Conservation (phyloP, 2,329 filamentous ascomycete species). For the Fusarium incarnatum region DNA sequence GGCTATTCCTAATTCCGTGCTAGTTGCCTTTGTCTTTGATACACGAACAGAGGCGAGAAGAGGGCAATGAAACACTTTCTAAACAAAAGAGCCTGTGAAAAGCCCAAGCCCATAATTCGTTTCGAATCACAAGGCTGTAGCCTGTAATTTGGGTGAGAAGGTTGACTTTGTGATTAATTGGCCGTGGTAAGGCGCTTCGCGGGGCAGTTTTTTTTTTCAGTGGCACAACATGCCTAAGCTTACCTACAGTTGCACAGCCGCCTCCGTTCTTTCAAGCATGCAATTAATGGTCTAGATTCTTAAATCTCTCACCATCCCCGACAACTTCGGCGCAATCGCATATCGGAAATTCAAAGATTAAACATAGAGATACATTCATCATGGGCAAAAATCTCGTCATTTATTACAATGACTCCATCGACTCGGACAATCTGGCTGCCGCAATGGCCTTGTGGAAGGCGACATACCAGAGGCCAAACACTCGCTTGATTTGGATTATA, state of each 20-base stretch:
- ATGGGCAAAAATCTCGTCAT: constrained; percentile 41
- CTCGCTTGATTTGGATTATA: constrained; percentile 40
- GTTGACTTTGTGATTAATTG: constrained; percentile 16
- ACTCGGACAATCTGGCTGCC: constrained; percentile 44
- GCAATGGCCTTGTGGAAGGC: constrained; percentile 38
- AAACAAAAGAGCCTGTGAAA: constrained; percentile 1
- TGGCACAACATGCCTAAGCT: constrained; percentile 11
- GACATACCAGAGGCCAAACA: constrained; percentile 14
- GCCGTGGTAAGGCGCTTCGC: constrained; percentile 25
- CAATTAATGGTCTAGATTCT: constrained; percentile 11
- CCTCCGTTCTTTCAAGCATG: constrained; percentile 13
- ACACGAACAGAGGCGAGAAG: constrained; percentile 19
- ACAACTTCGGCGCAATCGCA: constrained; percentile 15
- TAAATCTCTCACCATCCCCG: constrained; percentile 31
- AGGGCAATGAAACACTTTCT: constrained; percentile 20
- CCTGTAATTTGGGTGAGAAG: constrained; percentile 6
- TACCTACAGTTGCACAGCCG: constrained; percentile 27
- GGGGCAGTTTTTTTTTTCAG: constrained; percentile 29
- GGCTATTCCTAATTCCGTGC: constrained; percentile 18
- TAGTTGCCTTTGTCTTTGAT: constrained; percentile 11
- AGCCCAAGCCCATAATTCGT: neutral
- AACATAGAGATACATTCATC: neutral
- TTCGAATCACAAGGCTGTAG: constrained; percentile 14
- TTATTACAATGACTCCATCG: constrained; percentile 46
- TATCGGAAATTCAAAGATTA: neutral